Evolutionary conservation across 1,284 basidiomycete species (phyloP), one percentile per base, ranked within the genome.

Genomic region (Tausonia pullulans): DNA sequence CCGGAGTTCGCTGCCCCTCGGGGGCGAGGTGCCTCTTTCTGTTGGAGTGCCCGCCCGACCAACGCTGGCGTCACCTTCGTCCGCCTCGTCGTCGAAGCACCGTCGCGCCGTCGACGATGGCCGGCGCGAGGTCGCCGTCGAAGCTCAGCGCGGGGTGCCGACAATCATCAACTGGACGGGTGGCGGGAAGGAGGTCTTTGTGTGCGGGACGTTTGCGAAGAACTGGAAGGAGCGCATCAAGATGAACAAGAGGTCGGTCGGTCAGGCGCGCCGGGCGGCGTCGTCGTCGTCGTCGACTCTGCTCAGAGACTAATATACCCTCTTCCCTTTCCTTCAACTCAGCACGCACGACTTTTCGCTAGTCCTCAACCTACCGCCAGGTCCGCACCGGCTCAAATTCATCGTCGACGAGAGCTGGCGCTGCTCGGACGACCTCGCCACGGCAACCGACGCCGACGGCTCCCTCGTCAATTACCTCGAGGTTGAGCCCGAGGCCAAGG

Each of bases 351-450:
- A 79, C 67, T 80, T 80, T 64, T 72, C 74, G 11, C 70, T 74
- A 0, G 72, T 79, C 46, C 72, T 82, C 52, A 74, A 77, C 14
- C 82, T 96, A 3, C 83, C 86, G 11, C 92, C 94, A 0, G 96
- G 95, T 39, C 94, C 93, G 2, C 94, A 98, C 74, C 89, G 95
- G 67, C 82, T 98, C 73, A 92, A 94, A 69, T 98, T 98, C 79
- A 84, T 98, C 69, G 91, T 98, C 67, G 96, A 98, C 75, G 88
- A 90, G 66, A 83, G 87, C 61, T 93, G 88, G 86, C 84, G 87
- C 66, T 82, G 82, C 63, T 81, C 81, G 10, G 79, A 81, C 69
- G 86, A 92, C 69, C 82, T 96, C 39, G 88, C 92, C 7, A 89
- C 90, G 1, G 91, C 94, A 0, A 91, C 93, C 45, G 94, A 98